phyloP scores from a whole-genome alignment of 2,329 filamentous ascomycete genomes.

The Escovopsis sp. region DNA sequence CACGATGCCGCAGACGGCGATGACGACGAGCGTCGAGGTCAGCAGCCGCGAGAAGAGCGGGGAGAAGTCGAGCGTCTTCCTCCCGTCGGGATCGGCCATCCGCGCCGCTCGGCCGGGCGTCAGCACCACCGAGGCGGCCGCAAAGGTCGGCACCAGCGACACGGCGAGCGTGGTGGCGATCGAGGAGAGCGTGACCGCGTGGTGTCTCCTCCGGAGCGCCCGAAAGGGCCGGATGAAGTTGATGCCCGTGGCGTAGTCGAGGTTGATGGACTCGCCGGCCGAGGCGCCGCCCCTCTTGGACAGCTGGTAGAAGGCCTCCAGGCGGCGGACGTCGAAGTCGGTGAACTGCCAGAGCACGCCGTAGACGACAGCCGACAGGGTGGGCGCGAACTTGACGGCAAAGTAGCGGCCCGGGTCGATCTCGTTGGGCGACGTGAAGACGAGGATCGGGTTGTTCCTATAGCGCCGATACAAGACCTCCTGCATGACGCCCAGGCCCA shows the following conservation, averaged over 20 bases:
- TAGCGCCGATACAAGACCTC: constrained; percentile 42
- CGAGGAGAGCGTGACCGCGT: constrained; percentile 53
- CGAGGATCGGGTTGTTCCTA: constrained; percentile 26
- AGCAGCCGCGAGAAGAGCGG: constrained; percentile 47
- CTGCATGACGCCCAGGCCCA: constrained; percentile 34
- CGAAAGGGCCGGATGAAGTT: constrained; percentile 49
- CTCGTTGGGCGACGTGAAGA: constrained; percentile 34
- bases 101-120: constrained; percentile 35
- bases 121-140: constrained; percentile 46
- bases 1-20: constrained; percentile 41
- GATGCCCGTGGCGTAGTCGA: constrained; percentile 58
- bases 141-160: constrained; percentile 53
- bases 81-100: constrained; percentile 21
- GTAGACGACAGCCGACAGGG: constrained; percentile 44
- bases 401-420: constrained; percentile 41
- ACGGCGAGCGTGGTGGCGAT: constrained; percentile 50
- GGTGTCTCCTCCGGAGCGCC: constrained; percentile 48
- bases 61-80: constrained; percentile 42
- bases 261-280: constrained; percentile 53
- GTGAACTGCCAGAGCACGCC: constrained; percentile 52
- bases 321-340: constrained; percentile 50
- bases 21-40: constrained; percentile 38
- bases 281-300: constrained; percentile 45
- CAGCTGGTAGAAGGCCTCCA: constrained; percentile 53
- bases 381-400: constrained; percentile 48